Base-by-base conservation (phyloP, 768 basidiomycete genomes). In the Candolleomyces eurysporus region DNA sequence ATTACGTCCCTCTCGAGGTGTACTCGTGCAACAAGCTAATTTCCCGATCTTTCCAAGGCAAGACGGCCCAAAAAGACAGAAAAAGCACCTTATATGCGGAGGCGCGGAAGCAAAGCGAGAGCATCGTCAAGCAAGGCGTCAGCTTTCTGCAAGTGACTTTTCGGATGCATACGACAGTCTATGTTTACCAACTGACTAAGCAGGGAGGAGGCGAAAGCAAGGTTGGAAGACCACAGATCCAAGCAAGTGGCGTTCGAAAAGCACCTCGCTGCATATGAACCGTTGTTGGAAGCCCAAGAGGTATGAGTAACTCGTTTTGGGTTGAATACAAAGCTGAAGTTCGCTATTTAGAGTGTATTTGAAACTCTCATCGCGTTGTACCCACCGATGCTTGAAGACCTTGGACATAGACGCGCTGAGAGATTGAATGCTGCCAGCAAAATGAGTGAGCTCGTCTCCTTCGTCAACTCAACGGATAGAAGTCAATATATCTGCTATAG, bases 371-470 rank as follows among this genome's bases (percentile, higher is more conserved):
- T 57, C 67, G 39, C 39, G 63, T 6, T 64, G 67, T 1, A 61
- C 51, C 55, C 66, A 75, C 14, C 61, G 72, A 26, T 73, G 13
- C 48, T 76, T 8, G 68, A 75, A 31, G 72, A 76, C 48, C 51
- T 80, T 16, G 76, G 75, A 26, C 63, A 67, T 30, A 73, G 72
- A 39, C 72, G 80, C 11, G 67, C 75, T 8, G 65, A 72, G 13
- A 59, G 64, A 19, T 70, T 78, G 40, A 72, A 79, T 45, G 63
- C 68, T 46, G 77, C 76, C 32, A 77, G 75, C 59, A 69, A 72
- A 61, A 76, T 74, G 71, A 60, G 80, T 79, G 26, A 62, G 77
- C 73, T 16, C 26, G 26, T 4, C 26, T 31, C 43, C 48, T 48
- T 36, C 9, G 32, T 50, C 31, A n/a, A 39, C 32, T 50, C 5